Evolutionary conservation across 2,329 filamentous ascomycete species (phyloP).

Genomic region (Cytospora leucostoma): DNA sequence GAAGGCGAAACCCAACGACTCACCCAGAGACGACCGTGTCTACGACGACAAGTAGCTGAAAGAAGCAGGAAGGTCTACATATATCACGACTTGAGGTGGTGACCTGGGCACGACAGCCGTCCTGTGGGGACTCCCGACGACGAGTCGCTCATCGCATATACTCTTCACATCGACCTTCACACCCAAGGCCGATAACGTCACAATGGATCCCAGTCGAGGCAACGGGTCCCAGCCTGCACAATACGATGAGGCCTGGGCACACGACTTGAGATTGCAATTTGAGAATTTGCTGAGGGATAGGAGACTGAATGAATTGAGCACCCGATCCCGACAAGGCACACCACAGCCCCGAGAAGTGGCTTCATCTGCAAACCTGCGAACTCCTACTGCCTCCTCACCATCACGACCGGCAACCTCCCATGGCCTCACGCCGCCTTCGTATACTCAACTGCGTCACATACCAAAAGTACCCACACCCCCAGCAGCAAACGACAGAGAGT

Average conservation of each 20-base stretch:
- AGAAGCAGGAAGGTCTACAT: background rate
- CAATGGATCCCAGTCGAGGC: constrained; percentile 36
- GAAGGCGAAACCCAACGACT: background rate
- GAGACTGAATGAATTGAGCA: constrained; percentile 80
- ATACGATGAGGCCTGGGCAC: constrained; percentile 73
- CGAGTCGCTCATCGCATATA: constrained; percentile 17
- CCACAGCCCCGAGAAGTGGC: constrained; percentile 54
- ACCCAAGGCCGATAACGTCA: constrained; percentile 29
- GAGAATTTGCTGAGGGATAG: constrained; percentile 84
- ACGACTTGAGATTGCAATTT: constrained; percentile 79
- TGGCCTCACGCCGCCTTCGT: constrained; percentile 47
- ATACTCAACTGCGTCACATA: constrained; percentile 52
- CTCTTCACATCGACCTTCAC: constrained; percentile 1
- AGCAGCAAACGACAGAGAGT: constrained; percentile 61
- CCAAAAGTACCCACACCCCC: constrained; percentile 72
- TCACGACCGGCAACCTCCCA: constrained; percentile 51
- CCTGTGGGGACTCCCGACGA: constrained; percentile 25
- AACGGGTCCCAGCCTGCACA: constrained; percentile 37
- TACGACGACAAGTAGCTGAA: background rate
- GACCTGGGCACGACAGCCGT: constrained; percentile 11
- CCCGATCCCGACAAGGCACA: constrained; percentile 60
- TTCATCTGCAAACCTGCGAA: constrained; percentile 51
- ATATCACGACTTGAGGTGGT: constrained; percentile 7
- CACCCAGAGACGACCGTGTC: background rate
- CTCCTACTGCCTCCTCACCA: constrained; percentile 40